Conservation (phyloP, 139 green algal species). For the Chlamydomonas asymmetrica region DNA sequence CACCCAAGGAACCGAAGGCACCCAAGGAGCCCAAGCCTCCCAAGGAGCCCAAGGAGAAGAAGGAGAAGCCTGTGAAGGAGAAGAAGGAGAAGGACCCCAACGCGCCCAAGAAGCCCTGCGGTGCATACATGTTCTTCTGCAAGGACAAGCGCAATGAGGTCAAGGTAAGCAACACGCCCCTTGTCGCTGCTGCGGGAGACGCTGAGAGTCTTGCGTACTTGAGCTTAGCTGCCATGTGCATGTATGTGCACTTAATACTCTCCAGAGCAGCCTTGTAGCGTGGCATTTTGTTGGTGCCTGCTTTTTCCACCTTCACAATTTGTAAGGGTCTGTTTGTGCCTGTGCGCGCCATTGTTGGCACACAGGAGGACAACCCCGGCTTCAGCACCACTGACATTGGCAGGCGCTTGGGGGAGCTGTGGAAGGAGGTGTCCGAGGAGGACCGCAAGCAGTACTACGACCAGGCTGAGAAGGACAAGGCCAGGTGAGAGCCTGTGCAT, state of each 20-base stretch:
- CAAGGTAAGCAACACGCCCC: conserved; percentile 1
- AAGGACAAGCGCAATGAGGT: conserved; percentile 54
- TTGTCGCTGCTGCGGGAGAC: conserved; percentile 8
- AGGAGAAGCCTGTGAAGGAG: background rate
- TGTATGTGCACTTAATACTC: too few species aligned
- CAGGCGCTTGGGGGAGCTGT: conserved; percentile 51
- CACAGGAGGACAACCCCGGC: too few species aligned
- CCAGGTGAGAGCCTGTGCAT: too few species aligned
- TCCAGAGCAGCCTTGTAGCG: too few species aligned
- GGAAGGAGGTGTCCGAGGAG: conserved; percentile 47
- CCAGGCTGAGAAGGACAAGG: conserved; percentile 60
- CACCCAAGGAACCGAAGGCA: conserved; percentile 14
- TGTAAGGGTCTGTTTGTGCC: too few species aligned
- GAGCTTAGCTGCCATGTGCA: too few species aligned
- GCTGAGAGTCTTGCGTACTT: too few species aligned
- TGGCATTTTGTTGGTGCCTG: too few species aligned
- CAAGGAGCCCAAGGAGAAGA: conserved; percentile 33
- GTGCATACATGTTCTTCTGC: conserved; percentile 75
- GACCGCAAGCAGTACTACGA: conserved; percentile 49
- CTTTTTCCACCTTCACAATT: too few species aligned
- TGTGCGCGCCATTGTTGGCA: too few species aligned
- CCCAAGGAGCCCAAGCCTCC: conserved; percentile 7
- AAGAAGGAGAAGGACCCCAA: conserved; percentile 58
- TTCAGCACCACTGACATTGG: conserved; percentile 48
- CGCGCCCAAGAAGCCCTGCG: conserved; percentile 59